These are phyloP conservation scores for Tolypocladium ovalisporum DNA, from an alignment of 2,329 filamentous ascomycete genomes.

Conservation along the genomic window DNA sequence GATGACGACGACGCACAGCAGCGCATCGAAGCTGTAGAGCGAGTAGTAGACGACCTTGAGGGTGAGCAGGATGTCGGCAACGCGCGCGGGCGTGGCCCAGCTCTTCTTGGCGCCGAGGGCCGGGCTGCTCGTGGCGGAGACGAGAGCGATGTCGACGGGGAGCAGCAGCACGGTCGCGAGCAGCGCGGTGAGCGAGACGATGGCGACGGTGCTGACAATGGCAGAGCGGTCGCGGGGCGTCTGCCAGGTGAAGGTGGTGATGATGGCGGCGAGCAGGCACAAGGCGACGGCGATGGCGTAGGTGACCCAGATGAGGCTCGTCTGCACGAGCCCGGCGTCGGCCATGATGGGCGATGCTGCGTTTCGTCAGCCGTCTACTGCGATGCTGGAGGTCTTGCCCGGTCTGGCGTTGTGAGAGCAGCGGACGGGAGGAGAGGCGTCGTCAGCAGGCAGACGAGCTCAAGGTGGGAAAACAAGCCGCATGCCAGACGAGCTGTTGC, in stretches of 20 bases:
- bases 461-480: not conserved
- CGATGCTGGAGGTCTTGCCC: not conserved
- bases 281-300: slow-evolving; percentile 76
- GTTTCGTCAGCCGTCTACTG: not conserved
- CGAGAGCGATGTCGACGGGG: slow-evolving; percentile 89
- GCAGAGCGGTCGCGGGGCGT: slow-evolving; percentile 75
- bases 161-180: slow-evolving; percentile 87
- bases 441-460: not conserved
- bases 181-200: slow-evolving; percentile 75
- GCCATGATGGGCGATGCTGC: slow-evolving; percentile 19
- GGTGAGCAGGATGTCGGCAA: slow-evolving; percentile 67
- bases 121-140: slow-evolving; percentile 74
- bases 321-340: slow-evolving; percentile 59
- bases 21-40: slow-evolving; percentile 81
- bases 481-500: not conserved
- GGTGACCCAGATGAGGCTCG: slow-evolving; percentile 86
- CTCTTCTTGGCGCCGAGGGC: slow-evolving; percentile 76
- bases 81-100: slow-evolving; percentile 78
- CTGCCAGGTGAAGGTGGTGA: slow-evolving; percentile 90
- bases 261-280: slow-evolving; percentile 63
- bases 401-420: not conserved
- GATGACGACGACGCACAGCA: slow-evolving; percentile 80
- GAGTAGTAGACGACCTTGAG: slow-evolving; percentile 86
- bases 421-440: not conserved
- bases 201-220: slow-evolving; percentile 72